Evolutionary conservation across 441 rosid genomes (phyloP), one percentile per base, ranked within the genome.

Genomic region (Pelargonium fulgidum): DNA sequence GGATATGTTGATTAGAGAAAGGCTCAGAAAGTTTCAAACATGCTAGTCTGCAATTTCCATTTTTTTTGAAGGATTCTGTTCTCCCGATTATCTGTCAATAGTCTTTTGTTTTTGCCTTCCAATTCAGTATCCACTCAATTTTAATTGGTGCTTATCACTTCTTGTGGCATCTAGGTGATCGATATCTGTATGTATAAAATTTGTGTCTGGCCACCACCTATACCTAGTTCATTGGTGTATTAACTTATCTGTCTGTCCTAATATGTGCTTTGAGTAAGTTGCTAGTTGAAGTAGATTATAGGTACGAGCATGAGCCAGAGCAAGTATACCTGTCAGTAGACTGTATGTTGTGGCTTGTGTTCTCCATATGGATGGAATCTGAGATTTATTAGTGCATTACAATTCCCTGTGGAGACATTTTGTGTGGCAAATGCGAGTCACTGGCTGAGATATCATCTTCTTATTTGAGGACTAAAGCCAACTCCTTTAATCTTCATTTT

Each of bases 261-360:
- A 1, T 24, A 61, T 22, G 13, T 10, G 64, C 64, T 33, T 22
- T 12, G 22, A 24, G 36, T 24, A 22, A n/a, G 39, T 4, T 24
- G 64, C 64, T 61, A 11, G 14, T 61, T 24, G 36, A 61, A 14
- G 64, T 61, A 61, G 64, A 61, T 61, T 10, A 24, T 61, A 4
- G 64, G 6, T 61, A 61, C 39, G 36, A 39, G 42, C 42, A 45
- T 45, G 50, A 45, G n/a, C 50, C 50, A 45, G 13, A 45, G 4
- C 50, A 45, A 39, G 42, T 39, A 39, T 45, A 10, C 29, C 19
- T 5, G 26, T 56, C 62, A 17, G 62, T 56, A 56, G 62, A 16
- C 26, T 16, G 62, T 19, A 19, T 19, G 26, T 19, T 19, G 29
- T 19, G 24, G 26, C 26, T 56, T 19, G 62, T 56, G 4, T 56